Base-by-base conservation (phyloP, 495 filamentous ascomycete genomes). In the Ascobolus immersus region DNA sequence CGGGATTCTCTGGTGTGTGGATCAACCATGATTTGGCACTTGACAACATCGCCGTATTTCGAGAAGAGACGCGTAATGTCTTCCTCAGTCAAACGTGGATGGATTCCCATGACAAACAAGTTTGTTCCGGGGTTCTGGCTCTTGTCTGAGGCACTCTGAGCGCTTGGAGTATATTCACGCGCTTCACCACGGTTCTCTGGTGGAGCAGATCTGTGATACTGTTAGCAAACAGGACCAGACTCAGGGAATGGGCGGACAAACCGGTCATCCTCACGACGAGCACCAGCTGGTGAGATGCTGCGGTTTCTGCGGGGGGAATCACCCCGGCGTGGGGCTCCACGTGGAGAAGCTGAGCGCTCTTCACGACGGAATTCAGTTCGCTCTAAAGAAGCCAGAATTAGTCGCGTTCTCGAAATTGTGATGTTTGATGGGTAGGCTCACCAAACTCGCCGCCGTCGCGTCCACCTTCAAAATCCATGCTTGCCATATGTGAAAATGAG, bases 21-120 rank as follows among this genome's bases (percentile, higher is more conserved):
- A 52, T 94, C 89, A 47, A 81, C 64, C 89, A 99, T 94, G 63
- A 99, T 99, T 44, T 92, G 86, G 60, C 82, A 93, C 58, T 89
- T 93, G 57, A 93, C 84, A 21, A 99, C 86, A 52, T 84, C 77
- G 44, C 86, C 86, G 44, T 92, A 94, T 57, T 94, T 99, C 58
- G 90, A 80, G 47, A 94, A 99, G 26, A 99, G 72, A 54, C 78
- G 78, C 26, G 77, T 73, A 34, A 96, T 77, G 42, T 92, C 86
- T 9, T 69, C 61, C 55, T 96, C 86, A 28, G 72, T 73, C 40
- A 96, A 69, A 54, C 79, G 77, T 25, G 86, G 86, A 53, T 93
- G 79, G 45, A 96, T 96, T 44, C 86, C 86, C 45, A 89, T 96
- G 37, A 96, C 86, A 52, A 96, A 96, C 37, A 96, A 77, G 61